Conservation (phyloP, 805 yeast genomes). For the Candida dendrica region DNA sequence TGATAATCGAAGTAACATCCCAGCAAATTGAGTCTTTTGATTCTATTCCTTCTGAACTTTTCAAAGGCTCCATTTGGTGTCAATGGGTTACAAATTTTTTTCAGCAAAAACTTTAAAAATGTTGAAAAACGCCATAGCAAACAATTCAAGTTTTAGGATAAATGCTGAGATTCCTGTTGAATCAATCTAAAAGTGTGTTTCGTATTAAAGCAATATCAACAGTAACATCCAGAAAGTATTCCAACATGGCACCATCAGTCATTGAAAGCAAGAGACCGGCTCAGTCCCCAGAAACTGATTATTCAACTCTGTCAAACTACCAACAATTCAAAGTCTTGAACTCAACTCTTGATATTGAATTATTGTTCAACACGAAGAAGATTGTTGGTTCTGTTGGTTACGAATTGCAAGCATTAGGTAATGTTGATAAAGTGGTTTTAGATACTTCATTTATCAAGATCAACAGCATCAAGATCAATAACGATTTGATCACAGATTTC, state of each 20-base stretch:
- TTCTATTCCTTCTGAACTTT: too few species aligned
- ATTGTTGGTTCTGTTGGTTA: conserved; percentile 51
- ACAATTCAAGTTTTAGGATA: too few species aligned
- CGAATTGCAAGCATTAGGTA: conserved; percentile 27
- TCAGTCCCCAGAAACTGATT: conserved; percentile 49
- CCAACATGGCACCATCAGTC: conserved; percentile 16
- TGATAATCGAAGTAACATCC: too few species aligned
- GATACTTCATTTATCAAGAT: conserved; percentile 65
- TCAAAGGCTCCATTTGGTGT: too few species aligned
- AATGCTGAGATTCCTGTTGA: background rate
- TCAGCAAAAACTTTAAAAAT: too few species aligned
- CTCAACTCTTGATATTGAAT: conserved; percentile 45
- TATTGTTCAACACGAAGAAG: conserved; percentile 46
- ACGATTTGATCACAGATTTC: conserved; percentile 18
- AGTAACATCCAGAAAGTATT: background rate
- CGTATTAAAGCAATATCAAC: background rate
- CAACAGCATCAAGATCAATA: conserved; percentile 36
- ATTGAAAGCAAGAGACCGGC: conserved; percentile 24
- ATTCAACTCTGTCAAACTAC: conserved; percentile 77
- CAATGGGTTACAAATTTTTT: too few species aligned
- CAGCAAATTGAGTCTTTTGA: too few species aligned
- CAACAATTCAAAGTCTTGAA: conserved; percentile 38
- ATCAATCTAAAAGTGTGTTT: background rate
- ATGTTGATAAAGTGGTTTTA: conserved; percentile 37
- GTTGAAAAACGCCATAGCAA: too few species aligned